phyloP scores from a whole-genome alignment of 202 grass and related monocot genomes.

The Panicum hallii region DNA sequence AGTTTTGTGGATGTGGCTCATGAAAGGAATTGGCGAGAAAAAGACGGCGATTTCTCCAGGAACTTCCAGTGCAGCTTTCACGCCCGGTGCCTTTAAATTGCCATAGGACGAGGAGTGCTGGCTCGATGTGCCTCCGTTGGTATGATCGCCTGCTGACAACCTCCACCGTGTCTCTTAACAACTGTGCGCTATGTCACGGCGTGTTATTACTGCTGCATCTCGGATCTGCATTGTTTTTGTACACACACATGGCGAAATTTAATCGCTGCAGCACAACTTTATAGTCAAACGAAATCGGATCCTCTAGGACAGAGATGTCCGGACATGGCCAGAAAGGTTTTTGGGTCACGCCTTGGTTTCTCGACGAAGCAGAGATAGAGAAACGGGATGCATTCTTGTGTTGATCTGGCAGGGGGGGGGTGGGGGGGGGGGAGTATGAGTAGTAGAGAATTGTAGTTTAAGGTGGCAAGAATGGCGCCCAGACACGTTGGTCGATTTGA shows the following conservation, averaged over 20 bases:
- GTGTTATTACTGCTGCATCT: background rate
- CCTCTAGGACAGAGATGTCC: conserved; percentile 2
- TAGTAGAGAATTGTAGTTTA: too few species aligned
- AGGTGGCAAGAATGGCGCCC: too few species aligned
- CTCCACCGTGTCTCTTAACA: background rate
- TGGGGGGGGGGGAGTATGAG: too few species aligned
- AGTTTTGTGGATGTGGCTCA: background rate
- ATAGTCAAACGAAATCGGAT: conserved; percentile 21
- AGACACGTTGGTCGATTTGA: background rate
- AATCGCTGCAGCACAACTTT: background rate
- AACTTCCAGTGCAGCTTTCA: background rate
- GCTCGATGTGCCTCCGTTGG: background rate
- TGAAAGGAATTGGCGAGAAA: background rate
- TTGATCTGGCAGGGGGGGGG: background rate
- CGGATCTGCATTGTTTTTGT: background rate
- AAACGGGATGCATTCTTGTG: background rate
- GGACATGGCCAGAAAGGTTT: background rate
- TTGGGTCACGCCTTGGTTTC: background rate
- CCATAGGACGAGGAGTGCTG: background rate
- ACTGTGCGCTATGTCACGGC: background rate
- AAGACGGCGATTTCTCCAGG: background rate
- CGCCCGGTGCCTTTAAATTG: background rate
- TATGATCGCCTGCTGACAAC: background rate
- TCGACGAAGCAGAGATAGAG: background rate
- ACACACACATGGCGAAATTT: background rate